These are phyloP conservation scores for Albifimbria verrucaria DNA, from an alignment of 2,329 filamentous ascomycete species.

Conservation along the genomic window DNA sequence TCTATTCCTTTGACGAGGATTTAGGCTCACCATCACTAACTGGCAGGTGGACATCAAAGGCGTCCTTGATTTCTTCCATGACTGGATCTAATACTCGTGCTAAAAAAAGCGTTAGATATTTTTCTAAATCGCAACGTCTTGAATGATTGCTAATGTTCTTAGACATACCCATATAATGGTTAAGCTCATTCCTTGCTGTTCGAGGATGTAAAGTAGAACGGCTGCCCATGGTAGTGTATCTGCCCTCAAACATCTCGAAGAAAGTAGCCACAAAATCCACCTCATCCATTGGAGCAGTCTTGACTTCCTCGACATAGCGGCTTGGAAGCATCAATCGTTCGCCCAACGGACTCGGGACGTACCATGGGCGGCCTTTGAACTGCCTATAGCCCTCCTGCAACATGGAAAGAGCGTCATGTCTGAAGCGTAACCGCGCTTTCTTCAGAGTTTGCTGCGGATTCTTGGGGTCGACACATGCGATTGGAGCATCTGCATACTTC, in stretches of 20 bases:
- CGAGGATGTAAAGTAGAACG: slow-evolving; percentile 23
- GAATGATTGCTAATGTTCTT: too few species aligned
- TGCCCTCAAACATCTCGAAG: slow-evolving; percentile 28
- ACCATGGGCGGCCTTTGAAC: slow-evolving; percentile 8
- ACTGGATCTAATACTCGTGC: slow-evolving; percentile 13
- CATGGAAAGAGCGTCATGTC: neutral
- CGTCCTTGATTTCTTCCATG: slow-evolving; percentile 18
- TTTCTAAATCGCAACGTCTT: too few species aligned
- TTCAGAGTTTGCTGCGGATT: neutral
- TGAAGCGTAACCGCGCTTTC: neutral
- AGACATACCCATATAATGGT: slow-evolving; percentile 15
- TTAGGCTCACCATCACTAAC: slow-evolving; percentile 9
- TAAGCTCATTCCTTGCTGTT: slow-evolving; percentile 19
- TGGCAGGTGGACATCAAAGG: slow-evolving; percentile 16
- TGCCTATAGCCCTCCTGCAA: neutral
- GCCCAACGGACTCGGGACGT: slow-evolving; percentile 22
- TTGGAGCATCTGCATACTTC: neutral
- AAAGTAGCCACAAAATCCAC: slow-evolving; percentile 24
- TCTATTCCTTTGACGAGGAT: too few species aligned
- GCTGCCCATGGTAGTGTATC: slow-evolving; percentile 26
- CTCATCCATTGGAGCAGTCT: slow-evolving; percentile 18
- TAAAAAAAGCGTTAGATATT: too few species aligned
- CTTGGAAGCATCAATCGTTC: slow-evolving; percentile 24
- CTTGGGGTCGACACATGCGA: neutral
- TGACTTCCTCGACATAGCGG: slow-evolving; percentile 23